A percentile compares a stretch with the other conserved stretches of the same genome.
Conservation (phyloP, 768 basidiomycete genomes). For the Suillus cothurnatus region DNA sequence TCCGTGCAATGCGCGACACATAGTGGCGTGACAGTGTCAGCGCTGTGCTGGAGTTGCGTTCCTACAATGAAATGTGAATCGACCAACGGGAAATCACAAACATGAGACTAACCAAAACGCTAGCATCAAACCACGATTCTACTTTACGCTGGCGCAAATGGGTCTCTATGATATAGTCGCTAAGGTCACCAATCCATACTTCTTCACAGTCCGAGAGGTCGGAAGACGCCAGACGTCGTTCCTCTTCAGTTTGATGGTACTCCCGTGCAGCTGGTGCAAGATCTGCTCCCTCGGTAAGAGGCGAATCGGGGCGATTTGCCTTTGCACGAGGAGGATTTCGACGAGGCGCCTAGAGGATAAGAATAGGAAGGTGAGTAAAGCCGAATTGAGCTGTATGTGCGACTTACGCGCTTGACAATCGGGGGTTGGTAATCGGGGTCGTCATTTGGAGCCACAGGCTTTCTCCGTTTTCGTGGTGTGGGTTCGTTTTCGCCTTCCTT, state of each 20-base stretch:
- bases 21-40: slow-evolving; percentile 39
- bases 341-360: slow-evolving; percentile 40
- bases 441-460: slow-evolving; percentile 40
- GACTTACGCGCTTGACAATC: slow-evolving; percentile 54
- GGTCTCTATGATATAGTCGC: slow-evolving; percentile 70
- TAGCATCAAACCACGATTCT: slow-evolving; percentile 72
- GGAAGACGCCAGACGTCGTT: slow-evolving; percentile 57
- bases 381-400: slow-evolving; percentile 7
- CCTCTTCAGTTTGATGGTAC: slow-evolving; percentile 39
- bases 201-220: slow-evolving; percentile 84
- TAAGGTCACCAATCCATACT: slow-evolving; percentile 71
- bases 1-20: slow-evolving; percentile 44
- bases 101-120: slow-evolving; percentile 52
- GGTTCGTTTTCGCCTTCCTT: slow-evolving; percentile 34
- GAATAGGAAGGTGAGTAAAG: slow-evolving; percentile 8
- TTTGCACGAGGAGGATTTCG: slow-evolving; percentile 44
- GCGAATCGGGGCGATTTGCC: slow-evolving; percentile 31
- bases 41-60: slow-evolving; percentile 68
- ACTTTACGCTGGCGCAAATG: slow-evolving; percentile 74
- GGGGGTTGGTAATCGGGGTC: slow-evolving; percentile 61
- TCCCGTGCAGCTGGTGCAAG: slow-evolving; percentile 19
- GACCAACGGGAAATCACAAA: not conserved
- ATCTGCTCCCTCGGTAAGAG: slow-evolving; percentile 27
- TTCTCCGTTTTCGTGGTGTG: slow-evolving; percentile 53
- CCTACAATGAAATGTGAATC: slow-evolving; percentile 43